Base-by-base conservation (phyloP, 1,284 basidiomycete genomes). In the Ceratobasidium sp. region DNA sequence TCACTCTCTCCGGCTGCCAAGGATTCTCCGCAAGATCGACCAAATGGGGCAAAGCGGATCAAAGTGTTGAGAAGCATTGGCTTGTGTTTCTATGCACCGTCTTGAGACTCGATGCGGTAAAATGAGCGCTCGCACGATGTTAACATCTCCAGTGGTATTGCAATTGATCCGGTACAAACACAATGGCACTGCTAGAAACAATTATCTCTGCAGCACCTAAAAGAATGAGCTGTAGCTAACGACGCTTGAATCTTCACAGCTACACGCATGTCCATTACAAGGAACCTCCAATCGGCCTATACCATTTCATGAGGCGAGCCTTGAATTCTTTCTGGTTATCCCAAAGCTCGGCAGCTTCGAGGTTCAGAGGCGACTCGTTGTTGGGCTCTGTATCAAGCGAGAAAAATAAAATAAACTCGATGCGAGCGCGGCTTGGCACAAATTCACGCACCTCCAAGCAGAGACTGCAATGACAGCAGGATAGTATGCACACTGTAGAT, bases 401-500 rank as follows among this genome's bases (percentile, higher is more conserved):
- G 24, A 27, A 46, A n/a, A n/a, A n/a, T n/a, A n/a, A n/a, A n/a
- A n/a, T n/a, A 6, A 24, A 53, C 24, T 39, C 9, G 31, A 14
- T 51, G 27, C 53, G 14, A 29, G n/a, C n/a, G 34, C 34, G 6
- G 9, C 34, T 37, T 37, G 34, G 56, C 58, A 65, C 29, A 48
- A 31, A 11, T 27, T 0, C 6, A 82, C 87, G 54, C 79, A 93
- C 93, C 92, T 78, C 93, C 93, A 59, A 95, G 86, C 34, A 95
- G 83, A 9, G 92, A 93, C 79, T 95, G 93, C 74, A 95, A 81
- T 8, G 93, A 95, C n/a, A 95, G 83, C 14, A 95, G 85, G 56
- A 95, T 92, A 0, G 93, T 94, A 77, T 94, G 92, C 37, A 95
- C 94, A 74, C 92, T 93, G 81, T 95, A 94, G 1, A 95, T 90